Conservation (phyloP, 1,284 basidiomycete genomes). For the Jaminaea rosea region DNA sequence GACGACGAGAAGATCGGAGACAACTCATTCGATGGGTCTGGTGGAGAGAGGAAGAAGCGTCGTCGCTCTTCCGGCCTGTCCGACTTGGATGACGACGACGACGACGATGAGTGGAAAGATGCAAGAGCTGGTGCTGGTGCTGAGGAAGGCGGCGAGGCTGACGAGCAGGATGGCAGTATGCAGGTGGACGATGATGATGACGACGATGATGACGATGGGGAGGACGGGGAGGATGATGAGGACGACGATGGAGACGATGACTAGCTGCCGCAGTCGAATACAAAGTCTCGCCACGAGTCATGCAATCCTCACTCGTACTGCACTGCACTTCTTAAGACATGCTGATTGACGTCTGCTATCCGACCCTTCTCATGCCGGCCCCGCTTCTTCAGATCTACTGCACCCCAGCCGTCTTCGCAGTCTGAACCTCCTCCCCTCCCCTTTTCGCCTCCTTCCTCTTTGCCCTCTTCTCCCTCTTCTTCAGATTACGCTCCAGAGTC, state of each 20-base stretch:
- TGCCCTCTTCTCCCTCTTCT: constrained; percentile 4
- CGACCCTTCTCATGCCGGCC: background rate
- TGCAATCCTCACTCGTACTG: background rate
- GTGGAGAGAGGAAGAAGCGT: too few species aligned
- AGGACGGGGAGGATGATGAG: background rate
- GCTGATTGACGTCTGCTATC: background rate
- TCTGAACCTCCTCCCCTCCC: background rate
- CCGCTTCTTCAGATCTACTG: background rate
- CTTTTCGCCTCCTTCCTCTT: background rate
- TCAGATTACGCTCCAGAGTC: constrained; percentile 1
- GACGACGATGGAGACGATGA: background rate
- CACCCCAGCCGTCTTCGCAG: background rate
- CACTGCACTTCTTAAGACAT: background rate
- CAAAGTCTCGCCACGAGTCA: background rate
- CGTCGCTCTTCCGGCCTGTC: too few species aligned
- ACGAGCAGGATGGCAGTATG: too few species aligned
- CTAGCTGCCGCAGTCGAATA: background rate
- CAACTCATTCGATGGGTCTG: too few species aligned
- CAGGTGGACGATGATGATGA: background rate
- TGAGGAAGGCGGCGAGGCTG: too few species aligned
- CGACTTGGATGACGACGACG: too few species aligned
- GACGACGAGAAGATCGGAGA: too few species aligned
- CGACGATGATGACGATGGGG: background rate
- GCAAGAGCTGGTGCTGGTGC: too few species aligned
- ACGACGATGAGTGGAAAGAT: too few species aligned